Evolutionary conservation across 164 flowering plant genomes (phyloP), one percentile per base, ranked within the genome.

Genomic region (Nymphaea thermarum): DNA sequence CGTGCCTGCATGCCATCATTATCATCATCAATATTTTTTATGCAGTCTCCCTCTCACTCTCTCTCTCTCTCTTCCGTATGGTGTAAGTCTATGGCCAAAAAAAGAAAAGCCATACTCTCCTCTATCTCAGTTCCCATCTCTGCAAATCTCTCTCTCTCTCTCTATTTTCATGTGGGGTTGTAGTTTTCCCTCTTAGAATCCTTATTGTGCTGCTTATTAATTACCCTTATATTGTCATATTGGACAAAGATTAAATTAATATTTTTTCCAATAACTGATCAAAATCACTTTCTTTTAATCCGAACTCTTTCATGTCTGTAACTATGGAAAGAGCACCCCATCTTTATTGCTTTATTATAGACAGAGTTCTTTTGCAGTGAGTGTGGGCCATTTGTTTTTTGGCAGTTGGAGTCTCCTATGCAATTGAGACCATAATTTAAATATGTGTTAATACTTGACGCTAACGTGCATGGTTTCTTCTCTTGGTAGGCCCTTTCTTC

Each of bases 1-100:
- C 69, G 70, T 77, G 76, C 86, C 82, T 82, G 73, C 79, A 85
- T 84, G 84, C 84, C 86, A 88, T 77, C 82, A 81, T 81, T 80
- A 55, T 44, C 68, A 80, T 84, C 71, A 86, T 84, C 79, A 77
- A 81, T 8, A 5, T 65, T 47, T 4, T 6, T 47, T 47, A 6
- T 45, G 7, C 4, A 47, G 11, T 2, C 12, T 6, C 5, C 55
- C 55, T 47, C 55, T 47, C 55, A 2, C 55, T 47, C 55, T 47
- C 7, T 2, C 55, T 14, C 55, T 14, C 55, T 7, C 7, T 6
- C 11, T 47, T 47, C 36, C 55, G 5, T 47, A 47, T 47, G 5
- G 12, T 47, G 55, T 47, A 47, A 7, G 12, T 47, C 11, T 25
- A 73, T 60, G 44, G 62, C 68, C 71, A 68, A 68, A 78, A 75